Evolutionary conservation across 331 rosid genomes (phyloP).

Genomic region (Phaseolus coccineus): DNA sequence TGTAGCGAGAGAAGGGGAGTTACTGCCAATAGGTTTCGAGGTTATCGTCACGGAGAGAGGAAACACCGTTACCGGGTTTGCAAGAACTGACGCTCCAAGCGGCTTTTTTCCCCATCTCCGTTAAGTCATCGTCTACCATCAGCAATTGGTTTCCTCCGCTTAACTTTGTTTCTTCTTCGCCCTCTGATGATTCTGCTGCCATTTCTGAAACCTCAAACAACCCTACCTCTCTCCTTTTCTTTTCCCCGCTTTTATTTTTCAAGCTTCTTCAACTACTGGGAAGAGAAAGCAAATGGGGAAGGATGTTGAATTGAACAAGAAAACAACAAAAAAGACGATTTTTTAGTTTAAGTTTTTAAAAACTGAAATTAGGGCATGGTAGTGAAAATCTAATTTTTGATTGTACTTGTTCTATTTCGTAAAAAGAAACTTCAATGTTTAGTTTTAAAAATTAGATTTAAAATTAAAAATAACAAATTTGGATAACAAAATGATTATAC

Average conservation of each 20-base stretch:
- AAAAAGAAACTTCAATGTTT: too few species aligned
- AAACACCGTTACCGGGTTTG: conserved; percentile 90
- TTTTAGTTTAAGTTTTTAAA: too few species aligned
- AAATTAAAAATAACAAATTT: too few species aligned
- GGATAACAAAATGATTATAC: too few species aligned
- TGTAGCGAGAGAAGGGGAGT: background rate
- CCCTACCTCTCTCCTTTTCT: background rate
- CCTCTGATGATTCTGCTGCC: conserved; percentile 90
- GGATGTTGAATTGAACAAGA: too few species aligned
- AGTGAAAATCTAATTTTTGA: too few species aligned
- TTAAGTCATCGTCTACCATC: conserved; percentile 70
- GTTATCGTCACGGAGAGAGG: conserved; percentile 78
- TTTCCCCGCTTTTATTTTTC: background rate
- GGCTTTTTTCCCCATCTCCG: conserved; percentile 89
- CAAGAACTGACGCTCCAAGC: conserved; percentile 98
- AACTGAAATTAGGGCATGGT: too few species aligned
- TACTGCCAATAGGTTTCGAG: conserved; percentile 92
- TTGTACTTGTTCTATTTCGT: too few species aligned
- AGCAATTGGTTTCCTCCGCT: conserved; percentile 64
- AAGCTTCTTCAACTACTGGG: background rate
- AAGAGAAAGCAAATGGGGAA: background rate
- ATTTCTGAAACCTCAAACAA: conserved; percentile 32
- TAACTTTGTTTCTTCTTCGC: conserved; percentile 82
- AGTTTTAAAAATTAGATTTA: too few species aligned
- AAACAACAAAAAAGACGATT: too few species aligned